A percentile compares a stretch with the other conserved stretches of the same genome.
Conservation (phyloP, 345 rosid genomes). For the Euclidium syriacum region DNA sequence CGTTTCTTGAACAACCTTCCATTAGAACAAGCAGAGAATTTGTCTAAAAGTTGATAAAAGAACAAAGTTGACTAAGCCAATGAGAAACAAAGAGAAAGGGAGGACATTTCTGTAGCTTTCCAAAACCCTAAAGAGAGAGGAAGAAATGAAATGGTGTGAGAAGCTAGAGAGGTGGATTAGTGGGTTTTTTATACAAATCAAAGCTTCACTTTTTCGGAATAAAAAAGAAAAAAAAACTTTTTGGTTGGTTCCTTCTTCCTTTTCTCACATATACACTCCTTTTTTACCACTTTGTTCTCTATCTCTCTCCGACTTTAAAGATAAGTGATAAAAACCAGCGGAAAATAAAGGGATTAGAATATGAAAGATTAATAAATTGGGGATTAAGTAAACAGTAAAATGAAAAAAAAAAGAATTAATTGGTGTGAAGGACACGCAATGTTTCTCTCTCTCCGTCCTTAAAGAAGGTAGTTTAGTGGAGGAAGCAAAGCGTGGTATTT, state of each 20-base stretch:
- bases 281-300: conserved; percentile 5
- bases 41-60: not conserved
- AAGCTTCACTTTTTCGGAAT: conserved; percentile 13
- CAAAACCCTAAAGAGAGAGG: conserved; percentile 9
- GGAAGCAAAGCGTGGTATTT: conserved; percentile 50
- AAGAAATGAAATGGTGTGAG: conserved; percentile 20
- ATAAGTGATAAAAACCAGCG: not conserved
- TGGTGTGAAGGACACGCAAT: conserved; percentile 54
- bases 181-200: conserved; percentile 25
- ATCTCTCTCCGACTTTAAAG: conserved; percentile 4
- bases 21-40: conserved; percentile 13
- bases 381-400: conserved; percentile 24
- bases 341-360: not conserved
- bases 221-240: conserved; percentile 19
- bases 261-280: conserved; percentile 6
- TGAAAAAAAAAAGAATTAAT: not conserved
- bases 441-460: conserved; percentile 10
- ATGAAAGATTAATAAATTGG: not conserved
- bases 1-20: conserved; percentile 46
- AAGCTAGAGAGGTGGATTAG: conserved; percentile 4
- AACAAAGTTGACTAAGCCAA: not conserved
- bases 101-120: conserved; percentile 33
- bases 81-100: not conserved
- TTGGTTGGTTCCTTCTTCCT: conserved; percentile 19
- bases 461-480: conserved; percentile 40